phyloP scores from a whole-genome alignment of 352 stramenopile genomes.

The Phytopythium aichiense region DNA sequence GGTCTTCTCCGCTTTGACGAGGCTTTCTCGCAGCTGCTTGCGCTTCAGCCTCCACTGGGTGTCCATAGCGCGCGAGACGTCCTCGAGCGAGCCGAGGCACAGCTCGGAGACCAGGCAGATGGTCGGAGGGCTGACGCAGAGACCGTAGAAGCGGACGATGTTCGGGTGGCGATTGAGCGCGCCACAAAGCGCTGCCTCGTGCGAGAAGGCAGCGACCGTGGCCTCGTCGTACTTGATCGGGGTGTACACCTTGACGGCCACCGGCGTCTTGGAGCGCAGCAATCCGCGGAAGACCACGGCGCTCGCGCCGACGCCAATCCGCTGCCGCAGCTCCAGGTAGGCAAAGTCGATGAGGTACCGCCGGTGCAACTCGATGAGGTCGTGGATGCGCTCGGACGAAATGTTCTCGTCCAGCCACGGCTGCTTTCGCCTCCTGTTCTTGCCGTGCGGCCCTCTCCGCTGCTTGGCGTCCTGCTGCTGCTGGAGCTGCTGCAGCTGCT shows the following conservation, averaged over 20 bases:
- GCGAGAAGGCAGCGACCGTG: conserved; percentile 22
- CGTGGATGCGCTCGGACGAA: conserved; percentile 34
- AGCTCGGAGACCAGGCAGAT: conserved; percentile 31
- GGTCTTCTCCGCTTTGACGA: conserved; percentile 3
- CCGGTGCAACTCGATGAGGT: conserved; percentile 49
- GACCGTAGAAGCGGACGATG: conserved; percentile 25
- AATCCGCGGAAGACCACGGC: conserved; percentile 27
- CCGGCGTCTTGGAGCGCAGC: conserved; percentile 24
- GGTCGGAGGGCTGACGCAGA: conserved; percentile 28
- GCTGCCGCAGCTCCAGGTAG: conserved; percentile 30
- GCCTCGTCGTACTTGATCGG: conserved; percentile 27
- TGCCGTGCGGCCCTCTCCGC: background rate
- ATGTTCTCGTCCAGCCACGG: conserved; percentile 27
- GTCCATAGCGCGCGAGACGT: conserved; percentile 13
- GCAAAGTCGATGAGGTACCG: conserved; percentile 55
- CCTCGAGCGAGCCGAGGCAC: conserved; percentile 19
- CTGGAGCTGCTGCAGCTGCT: conserved; percentile 14
- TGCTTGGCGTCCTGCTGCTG: background rate
- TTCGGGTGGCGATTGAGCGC: conserved; percentile 25
- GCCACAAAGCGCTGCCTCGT: conserved; percentile 24
- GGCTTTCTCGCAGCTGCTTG: conserved; percentile 10
- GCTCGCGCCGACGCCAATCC: conserved; percentile 29
- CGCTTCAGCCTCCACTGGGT: background rate
- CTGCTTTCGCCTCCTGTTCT: background rate
- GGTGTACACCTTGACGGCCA: conserved; percentile 49